Base-by-base conservation (phyloP, 805 yeast genomes). In the Kregervanrija fluxuum region DNA sequence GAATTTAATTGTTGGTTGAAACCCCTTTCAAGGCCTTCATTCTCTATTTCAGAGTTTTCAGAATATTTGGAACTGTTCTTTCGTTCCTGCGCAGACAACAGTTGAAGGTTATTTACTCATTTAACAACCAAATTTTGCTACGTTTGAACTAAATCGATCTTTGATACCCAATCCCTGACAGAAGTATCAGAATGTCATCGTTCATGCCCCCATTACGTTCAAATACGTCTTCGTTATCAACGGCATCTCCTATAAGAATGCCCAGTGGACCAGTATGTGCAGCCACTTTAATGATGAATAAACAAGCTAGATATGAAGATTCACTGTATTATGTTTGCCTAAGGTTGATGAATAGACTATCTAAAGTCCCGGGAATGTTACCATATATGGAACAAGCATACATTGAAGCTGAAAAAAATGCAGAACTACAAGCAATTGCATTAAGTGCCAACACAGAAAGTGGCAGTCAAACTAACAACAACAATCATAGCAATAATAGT, bases 281-380 rank as follows among this genome's bases (percentile, higher is more conserved):
- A 33, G 61, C 69, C 40, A 59, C 65, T 14, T 49, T 73, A 61
- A 70, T 77, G 40, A 77, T 85, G 78, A 85, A 85, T 62, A 73
- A 72, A 51, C 74, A 71, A 48, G 84, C 84, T 5, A 66, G 73
- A 16, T 77, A 80, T 15, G 67, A 71, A 41, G 90, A 82, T 48
- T 87, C 90, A 32, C 65, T 87, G 22, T 85, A 77, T 59, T 80
- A 81, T 60, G 74, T 85, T 34, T 80, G 93, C 59, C 61, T 71
- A 17, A 69, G 67, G 30, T 67, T 86, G 44, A 73, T 78, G 55
- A 69, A 65, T 46, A 64, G 82, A 47, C 62, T 88, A 33, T 77
- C 74, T 43, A 64, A 68, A 35, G 73, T 85, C 16, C 79, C 84
- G 0, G 89, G 82, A 14, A 71, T 88, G 73, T 74, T 73, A 33